These are phyloP conservation scores for Atkinsonella texensis DNA, from an alignment of 2,329 filamentous ascomycete genomes.

Conservation along the genomic window DNA sequence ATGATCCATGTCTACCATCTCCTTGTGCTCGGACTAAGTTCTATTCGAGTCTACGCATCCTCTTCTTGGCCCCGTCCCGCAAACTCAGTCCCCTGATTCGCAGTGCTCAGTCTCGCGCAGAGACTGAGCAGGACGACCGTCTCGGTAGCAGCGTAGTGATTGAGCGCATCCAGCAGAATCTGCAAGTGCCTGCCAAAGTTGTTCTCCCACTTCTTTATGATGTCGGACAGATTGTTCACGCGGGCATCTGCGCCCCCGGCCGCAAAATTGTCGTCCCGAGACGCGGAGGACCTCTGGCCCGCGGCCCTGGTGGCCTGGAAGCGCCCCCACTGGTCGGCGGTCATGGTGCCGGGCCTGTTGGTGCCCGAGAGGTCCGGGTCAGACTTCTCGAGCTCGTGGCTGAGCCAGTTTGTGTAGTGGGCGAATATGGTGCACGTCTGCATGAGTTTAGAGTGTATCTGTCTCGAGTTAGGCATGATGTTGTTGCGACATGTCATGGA, in stretches of 20 bases:
- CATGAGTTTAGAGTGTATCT: slow-evolving; percentile 98
- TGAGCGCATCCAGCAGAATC: slow-evolving; percentile 86
- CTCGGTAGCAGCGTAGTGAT: slow-evolving; percentile 95
- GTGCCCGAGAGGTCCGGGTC: slow-evolving; percentile 63
- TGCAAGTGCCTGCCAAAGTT: slow-evolving; percentile 89
- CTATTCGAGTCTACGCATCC: slow-evolving; percentile 19
- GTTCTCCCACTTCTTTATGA: slow-evolving; percentile 80
- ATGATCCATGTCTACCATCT: no score
- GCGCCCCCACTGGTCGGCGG: slow-evolving; percentile 46
- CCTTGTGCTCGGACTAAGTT: no score
- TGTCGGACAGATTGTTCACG: slow-evolving; percentile 71
- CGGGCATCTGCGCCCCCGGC: slow-evolving; percentile 30
- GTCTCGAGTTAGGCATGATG: slow-evolving; percentile 2
- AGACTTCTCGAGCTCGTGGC: slow-evolving; percentile 69
- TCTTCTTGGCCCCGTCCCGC: slow-evolving; percentile 48
- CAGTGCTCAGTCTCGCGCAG: slow-evolving; percentile 70
- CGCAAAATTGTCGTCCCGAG: slow-evolving; percentile 9
- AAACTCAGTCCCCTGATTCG: slow-evolving; percentile 62
- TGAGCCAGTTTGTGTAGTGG: slow-evolving; percentile 75
- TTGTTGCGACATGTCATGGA: not conserved
- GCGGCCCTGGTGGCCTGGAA: slow-evolving; percentile 37
- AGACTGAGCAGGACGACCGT: slow-evolving; percentile 87
- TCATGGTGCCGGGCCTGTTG: slow-evolving; percentile 48
- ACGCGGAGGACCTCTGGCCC: slow-evolving; percentile 12
- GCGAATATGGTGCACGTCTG: slow-evolving; percentile 92